phyloP scores from a whole-genome alignment of 179 eudicot species.

The Sideroxylon spinosum region DNA sequence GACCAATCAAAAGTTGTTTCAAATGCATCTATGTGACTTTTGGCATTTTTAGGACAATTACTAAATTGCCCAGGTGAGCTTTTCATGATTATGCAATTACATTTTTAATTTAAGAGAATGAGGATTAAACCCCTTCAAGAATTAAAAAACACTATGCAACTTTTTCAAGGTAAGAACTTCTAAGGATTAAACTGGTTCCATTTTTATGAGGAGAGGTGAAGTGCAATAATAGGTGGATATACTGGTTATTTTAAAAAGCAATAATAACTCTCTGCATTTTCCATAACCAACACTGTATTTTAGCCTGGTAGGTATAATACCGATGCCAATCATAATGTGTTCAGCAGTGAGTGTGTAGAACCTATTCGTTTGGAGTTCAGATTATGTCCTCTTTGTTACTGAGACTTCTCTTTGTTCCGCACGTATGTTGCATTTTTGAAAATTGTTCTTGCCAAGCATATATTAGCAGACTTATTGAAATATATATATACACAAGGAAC shows the following conservation, averaged over 20 bases:
- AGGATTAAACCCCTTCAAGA: too few relatives aligned
- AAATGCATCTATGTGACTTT: background rate
- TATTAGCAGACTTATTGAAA: background rate
- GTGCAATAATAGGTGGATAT: background rate
- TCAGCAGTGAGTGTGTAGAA: too few relatives aligned
- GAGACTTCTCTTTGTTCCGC: background rate
- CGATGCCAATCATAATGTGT: background rate
- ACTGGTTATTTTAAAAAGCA: background rate
- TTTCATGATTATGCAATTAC: too few relatives aligned
- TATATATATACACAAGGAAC: background rate
- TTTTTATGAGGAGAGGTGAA: background rate
- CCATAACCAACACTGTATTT: background rate
- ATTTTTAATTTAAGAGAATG: too few relatives aligned
- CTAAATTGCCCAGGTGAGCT: background rate
- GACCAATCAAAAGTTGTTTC: background rate
- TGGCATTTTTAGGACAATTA: background rate
- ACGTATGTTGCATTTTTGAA: background rate
- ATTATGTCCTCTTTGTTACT: background rate
- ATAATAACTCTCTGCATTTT: background rate
- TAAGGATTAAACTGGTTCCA: background rate
- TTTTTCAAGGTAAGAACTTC: background rate
- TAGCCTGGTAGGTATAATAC: background rate
- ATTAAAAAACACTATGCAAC: too few relatives aligned
- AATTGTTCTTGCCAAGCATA: background rate
- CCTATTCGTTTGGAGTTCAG: background rate